Conservation (phyloP, 768 basidiomycete genomes). For the Cyclocybe aegerita region DNA sequence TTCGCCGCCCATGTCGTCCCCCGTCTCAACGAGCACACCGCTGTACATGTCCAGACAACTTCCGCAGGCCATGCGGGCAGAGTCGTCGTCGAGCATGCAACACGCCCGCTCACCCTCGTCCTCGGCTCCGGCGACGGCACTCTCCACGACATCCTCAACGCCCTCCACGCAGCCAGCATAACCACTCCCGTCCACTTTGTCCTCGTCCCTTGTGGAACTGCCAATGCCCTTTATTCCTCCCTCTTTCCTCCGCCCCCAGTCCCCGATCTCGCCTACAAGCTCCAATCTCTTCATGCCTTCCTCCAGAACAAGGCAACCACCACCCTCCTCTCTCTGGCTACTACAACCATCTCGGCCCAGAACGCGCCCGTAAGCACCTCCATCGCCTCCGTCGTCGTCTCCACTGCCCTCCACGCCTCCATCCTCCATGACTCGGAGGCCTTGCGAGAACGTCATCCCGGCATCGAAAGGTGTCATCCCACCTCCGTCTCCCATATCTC, state of each 20-base stretch:
- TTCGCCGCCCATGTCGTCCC: conserved; percentile 65
- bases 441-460: conserved; percentile 67
- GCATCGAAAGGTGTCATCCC: conserved; percentile 54
- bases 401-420: conserved; percentile 84
- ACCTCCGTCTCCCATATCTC: neutral
- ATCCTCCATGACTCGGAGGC: conserved; percentile 82
- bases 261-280: conserved; percentile 36
- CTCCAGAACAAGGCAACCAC: conserved; percentile 34
- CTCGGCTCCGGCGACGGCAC: conserved; percentile 91
- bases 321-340: conserved; percentile 52
- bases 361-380: conserved; percentile 14
- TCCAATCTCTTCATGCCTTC: conserved; percentile 57
- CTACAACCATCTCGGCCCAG: conserved; percentile 40
- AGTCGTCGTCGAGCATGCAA: conserved; percentile 27
- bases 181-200: conserved; percentile 37
- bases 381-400: conserved; percentile 82
- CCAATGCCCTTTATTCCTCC: conserved; percentile 86
- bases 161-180: conserved; percentile 32
- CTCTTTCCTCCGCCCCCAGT: conserved; percentile 55
- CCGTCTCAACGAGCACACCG: conserved; percentile 43
- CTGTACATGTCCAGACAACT: conserved; percentile 49
- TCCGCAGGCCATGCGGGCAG: conserved; percentile 55
- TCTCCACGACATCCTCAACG: conserved; percentile 82
- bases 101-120: conserved; percentile 43
- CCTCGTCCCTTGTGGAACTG: conserved; percentile 81